Base-by-base conservation (phyloP, 129 eudicot species). In the Solidago caesia region DNA sequence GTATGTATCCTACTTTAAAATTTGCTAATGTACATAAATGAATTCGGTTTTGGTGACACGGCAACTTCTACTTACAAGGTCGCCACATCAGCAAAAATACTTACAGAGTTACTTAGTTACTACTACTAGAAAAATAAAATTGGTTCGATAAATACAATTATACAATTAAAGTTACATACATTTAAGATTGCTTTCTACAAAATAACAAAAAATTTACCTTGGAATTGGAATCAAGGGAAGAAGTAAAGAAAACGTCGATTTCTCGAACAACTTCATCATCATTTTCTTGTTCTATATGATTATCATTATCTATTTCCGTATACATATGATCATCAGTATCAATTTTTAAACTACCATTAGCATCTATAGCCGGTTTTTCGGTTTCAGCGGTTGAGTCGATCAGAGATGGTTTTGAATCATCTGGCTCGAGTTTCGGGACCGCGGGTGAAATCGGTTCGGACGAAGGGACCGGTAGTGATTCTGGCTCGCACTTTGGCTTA, bases 201-300 rank as follows among this genome's bases (percentile, higher is more conserved):
- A 26, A 61, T 21, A 3, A 33, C 21, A 16, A 25, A 56, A 6
- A 2, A 51, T 7, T 49, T 56, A 87, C 96, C 88, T 83, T 77
- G 42, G 89, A 77, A 67, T 81, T 61, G 2, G 85, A 55, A 79
- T 85, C 89, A 44, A 74, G 6, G 1, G 89, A 56, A 59, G 91
- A 82, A 21, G 72, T 65, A 48, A 82, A 76, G 67, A 80, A 92
- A 4, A 92, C 98, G 25, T 92, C 98, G 51, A 89, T 87, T 84
- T 92, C 98, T 15, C 92, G 84, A 69, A 92, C 95, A 66, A 92
- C 86, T 12, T 52, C 5, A 4, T 12, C 61, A n/a, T 16, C 11
- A n/a, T 16, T 21, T n/a, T 56, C 61, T 26, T 11, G 80, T 26
- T 44, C 79, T 48, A 4, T 43, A 57, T 81, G 74, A 68, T 56